Conservation (phyloP, 2,329 filamentous ascomycete species). For the Diaporthe caulivora region DNA sequence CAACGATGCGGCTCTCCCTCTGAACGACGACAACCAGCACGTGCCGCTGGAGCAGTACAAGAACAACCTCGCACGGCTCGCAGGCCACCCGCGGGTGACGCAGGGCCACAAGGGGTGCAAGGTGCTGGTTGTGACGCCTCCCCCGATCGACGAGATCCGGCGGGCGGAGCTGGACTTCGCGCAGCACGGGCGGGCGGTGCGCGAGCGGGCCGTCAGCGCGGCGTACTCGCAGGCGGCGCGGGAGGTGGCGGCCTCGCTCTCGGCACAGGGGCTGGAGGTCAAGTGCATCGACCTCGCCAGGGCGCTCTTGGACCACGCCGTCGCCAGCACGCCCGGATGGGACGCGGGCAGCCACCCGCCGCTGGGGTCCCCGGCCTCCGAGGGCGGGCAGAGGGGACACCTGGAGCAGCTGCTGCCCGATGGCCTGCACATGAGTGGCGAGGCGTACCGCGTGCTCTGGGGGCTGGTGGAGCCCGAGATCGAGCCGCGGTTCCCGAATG, state of each 20-base stretch:
- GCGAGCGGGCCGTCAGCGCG: slow-evolving; percentile 62
- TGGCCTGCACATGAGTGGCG: slow-evolving; percentile 68
- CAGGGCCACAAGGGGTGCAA: slow-evolving; percentile 76
- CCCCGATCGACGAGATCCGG: slow-evolving; percentile 84
- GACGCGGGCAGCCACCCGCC: slow-evolving; percentile 57
- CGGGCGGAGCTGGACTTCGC: slow-evolving; percentile 61
- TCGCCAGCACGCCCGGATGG: slow-evolving; percentile 67
- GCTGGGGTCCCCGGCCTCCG: slow-evolving; percentile 61
- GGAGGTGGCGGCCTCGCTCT: slow-evolving; percentile 75
- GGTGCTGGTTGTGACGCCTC: slow-evolving; percentile 84
- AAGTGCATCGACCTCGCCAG: slow-evolving; percentile 86
- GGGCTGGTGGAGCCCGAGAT: slow-evolving; percentile 62
- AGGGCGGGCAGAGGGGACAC: slow-evolving; percentile 62
- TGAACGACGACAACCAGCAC: slow-evolving; percentile 76
- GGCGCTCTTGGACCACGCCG: slow-evolving; percentile 79
- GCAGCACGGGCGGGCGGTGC: slow-evolving; percentile 42
- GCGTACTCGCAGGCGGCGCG: slow-evolving; percentile 72
- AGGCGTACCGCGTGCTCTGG: slow-evolving; percentile 66
- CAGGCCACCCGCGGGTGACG: slow-evolving; percentile 76
- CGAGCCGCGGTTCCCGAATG: slow-evolving; percentile 56
- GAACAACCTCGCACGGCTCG: slow-evolving; percentile 77
- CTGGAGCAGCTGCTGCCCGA: slow-evolving; percentile 67
- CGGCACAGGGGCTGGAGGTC: slow-evolving; percentile 77
- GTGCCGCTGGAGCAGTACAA: slow-evolving; percentile 82
- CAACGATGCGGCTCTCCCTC: slow-evolving; percentile 84